phyloP scores from a whole-genome alignment of 768 basidiomycete genomes.

The Trametes sanguinea region DNA sequence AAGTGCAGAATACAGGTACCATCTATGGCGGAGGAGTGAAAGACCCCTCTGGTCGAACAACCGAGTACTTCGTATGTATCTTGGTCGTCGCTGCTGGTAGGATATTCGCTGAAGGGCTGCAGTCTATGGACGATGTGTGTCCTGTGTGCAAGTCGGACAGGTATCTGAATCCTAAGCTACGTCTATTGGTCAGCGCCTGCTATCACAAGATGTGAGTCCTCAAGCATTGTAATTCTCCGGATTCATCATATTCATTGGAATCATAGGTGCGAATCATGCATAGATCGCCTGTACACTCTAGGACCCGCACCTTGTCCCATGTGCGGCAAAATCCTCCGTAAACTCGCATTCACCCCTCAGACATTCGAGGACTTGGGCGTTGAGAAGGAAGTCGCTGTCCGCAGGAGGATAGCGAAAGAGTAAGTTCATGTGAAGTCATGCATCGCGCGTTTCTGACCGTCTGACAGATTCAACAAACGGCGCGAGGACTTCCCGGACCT shows the following conservation, averaged over 20 bases:
- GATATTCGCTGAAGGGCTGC: conserved; percentile 1
- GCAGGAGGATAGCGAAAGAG: conserved; percentile 89
- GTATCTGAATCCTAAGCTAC: conserved; percentile 91
- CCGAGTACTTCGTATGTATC: conserved; percentile 74
- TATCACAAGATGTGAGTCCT: conserved; percentile 92
- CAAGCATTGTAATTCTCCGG: not conserved
- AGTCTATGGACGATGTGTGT: conserved; percentile 94
- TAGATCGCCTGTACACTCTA: conserved; percentile 92
- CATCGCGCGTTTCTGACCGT: not conserved
- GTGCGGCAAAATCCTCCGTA: conserved; percentile 83
- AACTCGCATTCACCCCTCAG: conserved; percentile 93
- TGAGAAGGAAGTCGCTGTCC: conserved; percentile 91
- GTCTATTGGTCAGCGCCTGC: conserved; percentile 92
- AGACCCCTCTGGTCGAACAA: conserved; percentile 78
- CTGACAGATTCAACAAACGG: conserved; percentile 86
- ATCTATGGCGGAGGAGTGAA: conserved; percentile 85
- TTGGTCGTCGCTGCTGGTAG: not conserved
- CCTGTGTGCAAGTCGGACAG: conserved; percentile 97
- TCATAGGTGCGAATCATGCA: conserved; percentile 94
- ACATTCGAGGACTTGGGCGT: conserved; percentile 92
- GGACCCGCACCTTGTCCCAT: conserved; percentile 97
- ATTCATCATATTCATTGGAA: not conserved
- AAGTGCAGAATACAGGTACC: conserved; percentile 69
- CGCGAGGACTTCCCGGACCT: conserved; percentile 85
- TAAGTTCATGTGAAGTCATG: conserved; percentile 38